Evolutionary conservation across 768 basidiomycete species (phyloP), one percentile per base, ranked within the genome.

Genomic region (Suillus decipiens): DNA sequence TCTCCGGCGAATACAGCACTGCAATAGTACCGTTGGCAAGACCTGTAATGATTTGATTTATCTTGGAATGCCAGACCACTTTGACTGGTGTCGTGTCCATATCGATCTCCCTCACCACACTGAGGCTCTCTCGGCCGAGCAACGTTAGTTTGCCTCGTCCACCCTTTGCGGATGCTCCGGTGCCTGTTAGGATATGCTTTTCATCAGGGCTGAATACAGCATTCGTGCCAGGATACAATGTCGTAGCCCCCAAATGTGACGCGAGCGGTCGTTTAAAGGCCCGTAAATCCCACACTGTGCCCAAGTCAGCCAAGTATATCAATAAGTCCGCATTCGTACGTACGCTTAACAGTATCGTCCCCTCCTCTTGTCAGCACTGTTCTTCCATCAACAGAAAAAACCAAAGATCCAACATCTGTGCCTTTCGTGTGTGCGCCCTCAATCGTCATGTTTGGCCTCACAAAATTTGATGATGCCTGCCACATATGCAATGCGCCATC

Each of bases 171-270:
- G 85, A 78, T 2, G 88, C 84, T 9, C 89, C 90, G 1, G 86
- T 81, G 5, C 97, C 96, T 11, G 95, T 96, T 60, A 99, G 79
- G 58, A 99, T 79, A 71, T 88, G 87, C 74, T 88, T 92, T 69
- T 96, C 94, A 74, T 97, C 94, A 0, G 97, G 97, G 67, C 95
- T 97, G 77, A 96, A 99, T 66, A 91, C 85, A 10, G 96, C 89
- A 75, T 99, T 99, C 45, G 96, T 96, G 66, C 90, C 87, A 17
- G 94, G 91, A 77, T 99, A 98, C 61, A 95, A 76, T 17, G 93
- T 93, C 53, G 85, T 81, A 33, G 93, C 76, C 55, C 81, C 85
- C 34, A 82, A 73, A 62, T 84, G 86, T n/a, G 82, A 82, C 3
- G 84, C 86, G 36, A 98, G 72, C 2, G 97, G 95, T 75, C 92